Base-by-base conservation (phyloP, 768 basidiomycete species). In the Hebeloma cylindrosporum region DNA sequence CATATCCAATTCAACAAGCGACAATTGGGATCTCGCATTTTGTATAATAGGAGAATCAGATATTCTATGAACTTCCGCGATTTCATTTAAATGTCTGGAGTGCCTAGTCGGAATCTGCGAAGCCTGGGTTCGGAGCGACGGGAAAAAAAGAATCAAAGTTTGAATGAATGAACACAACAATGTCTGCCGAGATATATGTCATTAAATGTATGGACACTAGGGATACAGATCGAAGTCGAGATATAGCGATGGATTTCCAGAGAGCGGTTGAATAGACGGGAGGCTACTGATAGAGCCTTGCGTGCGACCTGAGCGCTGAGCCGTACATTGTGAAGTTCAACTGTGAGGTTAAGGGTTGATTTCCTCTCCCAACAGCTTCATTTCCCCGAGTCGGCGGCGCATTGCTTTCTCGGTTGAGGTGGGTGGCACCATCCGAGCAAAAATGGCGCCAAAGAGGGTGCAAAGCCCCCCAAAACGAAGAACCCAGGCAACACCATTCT, bases 401-500 rank as follows among this genome's bases (percentile, higher is more conserved):
- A 93, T 96, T 45, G 89, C 84, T 68, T 82, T 89, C 70, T 97
- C 94, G 3, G 93, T 90, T 37, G 82, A 86, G 16, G 94, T 97
- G 0, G 84, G 90, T 10, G 94, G 83, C 0, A 96, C 90, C 70
- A 76, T 82, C 36, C 88, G 83, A 22, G 87, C 85, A 53, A 89
- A 75, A 3, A 80, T 52, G 3, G 93, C 93, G 22, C 90, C 93
- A 26, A 84, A 79, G 69, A 96, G 66, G 0, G 93, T 83, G 62
- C 88, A 92, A 7, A 91, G 60, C 27, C 93, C 94, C 37, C 94
- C 94, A 57, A 95, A 95, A 13, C 93, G 82, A 44, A 97, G 67
- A 5, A 95, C 88, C 93, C 93, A 96, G 2, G 86, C 90, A 21
- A 96, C 92, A 25, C 94, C 94, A 42, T 83, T 85, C 71, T 91